Percentiles rank a stretch among this genome's conserved stretches.
Evolutionary conservation across 371 early-diverging fungal species (phyloP).

Genomic region (Entomophthora muscae): DNA sequence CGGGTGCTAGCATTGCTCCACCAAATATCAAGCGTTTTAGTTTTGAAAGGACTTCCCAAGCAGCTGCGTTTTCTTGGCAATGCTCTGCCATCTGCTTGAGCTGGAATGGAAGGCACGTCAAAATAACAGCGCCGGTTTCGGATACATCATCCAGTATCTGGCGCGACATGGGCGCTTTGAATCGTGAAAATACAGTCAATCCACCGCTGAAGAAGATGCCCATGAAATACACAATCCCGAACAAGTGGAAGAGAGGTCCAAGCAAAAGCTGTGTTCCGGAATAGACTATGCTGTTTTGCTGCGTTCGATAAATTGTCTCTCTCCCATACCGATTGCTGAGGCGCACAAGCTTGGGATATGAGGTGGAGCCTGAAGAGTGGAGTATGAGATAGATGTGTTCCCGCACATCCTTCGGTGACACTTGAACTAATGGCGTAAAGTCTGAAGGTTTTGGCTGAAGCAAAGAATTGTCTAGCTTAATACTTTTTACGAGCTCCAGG

Average conservation of each 20-base stretch:
- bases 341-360: neutral
- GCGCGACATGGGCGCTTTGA: neutral
- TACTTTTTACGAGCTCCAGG: neutral
- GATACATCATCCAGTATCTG: neutral
- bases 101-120: neutral
- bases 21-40: neutral
- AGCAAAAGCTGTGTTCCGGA: neutral
- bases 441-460: too few relatives aligned
- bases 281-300: neutral
- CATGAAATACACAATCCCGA: neutral
- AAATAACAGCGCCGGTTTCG: neutral
- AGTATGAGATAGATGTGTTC: neutral
- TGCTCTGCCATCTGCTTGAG: conserved; percentile 4
- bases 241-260: neutral
- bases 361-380: conserved; percentile 7
- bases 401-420: neutral
- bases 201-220: neutral
- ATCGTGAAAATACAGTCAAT: neutral
- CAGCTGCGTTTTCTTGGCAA: neutral
- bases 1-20: neutral
- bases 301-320: neutral
- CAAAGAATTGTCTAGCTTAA: neutral
- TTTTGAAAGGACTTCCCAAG: neutral
- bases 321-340: neutral
- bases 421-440: neutral